Evolutionary conservation across 2,329 filamentous ascomycete genomes (phyloP).

Genomic region (Daldinia eschscholtzii): DNA sequence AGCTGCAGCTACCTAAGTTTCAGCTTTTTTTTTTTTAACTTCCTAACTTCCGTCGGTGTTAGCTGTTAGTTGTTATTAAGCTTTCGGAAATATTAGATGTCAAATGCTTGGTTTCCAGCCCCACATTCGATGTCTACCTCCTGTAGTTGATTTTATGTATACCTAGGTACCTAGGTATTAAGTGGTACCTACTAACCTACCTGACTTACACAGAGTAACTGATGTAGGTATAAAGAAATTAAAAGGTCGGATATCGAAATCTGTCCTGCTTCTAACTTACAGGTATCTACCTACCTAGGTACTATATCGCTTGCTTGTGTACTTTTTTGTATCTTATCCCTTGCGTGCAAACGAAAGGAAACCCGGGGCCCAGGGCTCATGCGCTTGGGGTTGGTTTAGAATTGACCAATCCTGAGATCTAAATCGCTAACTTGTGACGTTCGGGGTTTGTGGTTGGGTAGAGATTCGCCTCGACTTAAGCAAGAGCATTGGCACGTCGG

Average conservation of each 20-base stretch:
- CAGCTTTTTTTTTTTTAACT: neutral
- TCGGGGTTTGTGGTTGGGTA: neutral
- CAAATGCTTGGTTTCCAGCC: neutral
- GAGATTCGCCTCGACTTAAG: neutral
- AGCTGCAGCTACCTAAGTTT: neutral
- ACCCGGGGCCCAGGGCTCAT: neutral
- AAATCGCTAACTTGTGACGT: neutral
- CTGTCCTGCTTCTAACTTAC: neutral
- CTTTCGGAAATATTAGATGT: constrained; percentile 5
- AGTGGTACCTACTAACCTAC: too few species aligned
- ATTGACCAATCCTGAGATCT: neutral
- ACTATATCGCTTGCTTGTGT: neutral
- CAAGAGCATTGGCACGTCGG: neutral
- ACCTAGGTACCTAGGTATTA: neutral
- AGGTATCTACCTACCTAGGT: neutral
- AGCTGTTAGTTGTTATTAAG: constrained; percentile 12
- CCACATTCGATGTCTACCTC: neutral
- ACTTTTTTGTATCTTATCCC: neutral
- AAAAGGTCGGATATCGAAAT: neutral
- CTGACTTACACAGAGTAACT: neutral
- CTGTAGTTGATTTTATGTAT: neutral
- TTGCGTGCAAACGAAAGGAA: neutral
- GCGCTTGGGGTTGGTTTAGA: neutral
- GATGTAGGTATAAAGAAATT: neutral
- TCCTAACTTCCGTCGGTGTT: constrained; percentile 27